A percentile compares a stretch with the other conserved stretches of the same genome.
Evolutionary conservation across 139 green algal species (phyloP).

Genomic region (Prasinococcaceae sp.): DNA sequence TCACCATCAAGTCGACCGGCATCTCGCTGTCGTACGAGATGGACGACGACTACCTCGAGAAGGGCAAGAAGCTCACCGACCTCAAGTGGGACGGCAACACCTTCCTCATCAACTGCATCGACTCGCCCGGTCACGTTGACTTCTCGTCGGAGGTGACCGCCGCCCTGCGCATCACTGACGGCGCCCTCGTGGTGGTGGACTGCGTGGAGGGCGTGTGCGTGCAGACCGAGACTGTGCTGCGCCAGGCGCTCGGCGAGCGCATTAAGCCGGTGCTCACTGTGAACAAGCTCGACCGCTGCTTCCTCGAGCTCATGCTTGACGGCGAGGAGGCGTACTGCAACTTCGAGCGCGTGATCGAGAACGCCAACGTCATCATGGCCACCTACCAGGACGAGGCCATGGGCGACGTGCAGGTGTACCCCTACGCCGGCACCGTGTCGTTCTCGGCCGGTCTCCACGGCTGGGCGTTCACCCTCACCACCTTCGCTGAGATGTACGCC

Average conservation of each 20-base stretch:
- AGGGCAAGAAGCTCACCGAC: conserved; percentile 41
- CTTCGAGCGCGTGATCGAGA: conserved; percentile 94
- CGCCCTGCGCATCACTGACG: conserved; percentile 97
- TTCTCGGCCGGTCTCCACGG: conserved; percentile 97
- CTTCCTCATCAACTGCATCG: conserved; percentile 97
- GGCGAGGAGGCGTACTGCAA: conserved; percentile 89
- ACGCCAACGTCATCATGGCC: conserved; percentile 96
- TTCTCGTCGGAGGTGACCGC: conserved; percentile 99
- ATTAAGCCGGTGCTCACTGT: conserved; percentile 96
- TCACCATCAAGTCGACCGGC: conserved; percentile 99
- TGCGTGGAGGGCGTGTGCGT: conserved; percentile 99
- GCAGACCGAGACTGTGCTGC: conserved; percentile 98
- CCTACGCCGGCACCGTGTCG: conserved; percentile 91
- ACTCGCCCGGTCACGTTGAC: conserved; percentile 99
- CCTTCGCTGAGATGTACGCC: conserved; percentile 92
- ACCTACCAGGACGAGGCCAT: conserved; percentile 90
- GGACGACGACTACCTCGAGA: conserved; percentile 57
- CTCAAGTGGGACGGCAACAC: conserved; percentile 82
- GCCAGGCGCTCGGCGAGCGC: conserved; percentile 81
- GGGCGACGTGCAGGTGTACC: conserved; percentile 90
- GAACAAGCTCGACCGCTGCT: conserved; percentile 99
- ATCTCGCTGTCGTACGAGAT: conserved; percentile 99
- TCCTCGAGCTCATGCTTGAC: conserved; percentile 84
- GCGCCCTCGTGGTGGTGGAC: conserved; percentile 96
- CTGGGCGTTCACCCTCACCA: conserved; percentile 99